Conservation (phyloP, 345 rosid species). For the Salix brachista region DNA sequence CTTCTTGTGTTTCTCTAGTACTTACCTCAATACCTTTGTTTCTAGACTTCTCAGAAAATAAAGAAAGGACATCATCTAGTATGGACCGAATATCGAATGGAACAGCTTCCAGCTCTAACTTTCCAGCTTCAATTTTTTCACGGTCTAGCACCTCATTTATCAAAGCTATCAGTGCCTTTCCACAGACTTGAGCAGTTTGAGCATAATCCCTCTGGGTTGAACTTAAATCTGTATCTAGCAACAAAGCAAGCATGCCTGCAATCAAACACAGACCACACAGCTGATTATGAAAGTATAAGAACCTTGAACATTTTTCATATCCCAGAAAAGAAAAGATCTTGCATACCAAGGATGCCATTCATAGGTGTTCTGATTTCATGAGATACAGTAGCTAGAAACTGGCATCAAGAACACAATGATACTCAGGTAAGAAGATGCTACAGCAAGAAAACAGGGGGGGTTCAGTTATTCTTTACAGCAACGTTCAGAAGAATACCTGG, state of each 20-base stretch:
- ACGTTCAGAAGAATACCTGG: slow-evolving; percentile 39
- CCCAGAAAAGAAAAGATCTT: background rate
- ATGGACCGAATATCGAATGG: slow-evolving; percentile 75
- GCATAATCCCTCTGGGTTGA: slow-evolving; percentile 91
- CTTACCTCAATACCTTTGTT: slow-evolving; percentile 87
- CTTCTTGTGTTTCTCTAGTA: background rate
- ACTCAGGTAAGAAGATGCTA: slow-evolving; percentile 4
- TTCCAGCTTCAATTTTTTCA: slow-evolving; percentile 96
- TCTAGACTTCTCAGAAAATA: slow-evolving; percentile 91
- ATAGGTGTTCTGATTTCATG: slow-evolving; percentile 98
- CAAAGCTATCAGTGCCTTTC: slow-evolving; percentile 84
- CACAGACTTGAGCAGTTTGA: slow-evolving; percentile 93
- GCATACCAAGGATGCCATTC: slow-evolving; percentile 94
- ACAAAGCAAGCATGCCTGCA: slow-evolving; percentile 93
- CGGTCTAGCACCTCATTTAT: slow-evolving; percentile 98
- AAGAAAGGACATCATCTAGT: slow-evolving; percentile 91
- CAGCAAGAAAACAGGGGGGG: background rate
- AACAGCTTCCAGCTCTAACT: slow-evolving; percentile 80
- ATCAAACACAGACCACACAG: slow-evolving; percentile 1
- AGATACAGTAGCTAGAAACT: slow-evolving; percentile 97
- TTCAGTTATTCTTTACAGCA: background rate
- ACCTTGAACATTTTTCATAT: background rate
- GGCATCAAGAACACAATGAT: slow-evolving; percentile 23
- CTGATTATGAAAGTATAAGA: background rate
- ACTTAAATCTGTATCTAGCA: slow-evolving; percentile 81